Conservation (phyloP, 441 rosid genomes). For the Geranium incanum region DNA sequence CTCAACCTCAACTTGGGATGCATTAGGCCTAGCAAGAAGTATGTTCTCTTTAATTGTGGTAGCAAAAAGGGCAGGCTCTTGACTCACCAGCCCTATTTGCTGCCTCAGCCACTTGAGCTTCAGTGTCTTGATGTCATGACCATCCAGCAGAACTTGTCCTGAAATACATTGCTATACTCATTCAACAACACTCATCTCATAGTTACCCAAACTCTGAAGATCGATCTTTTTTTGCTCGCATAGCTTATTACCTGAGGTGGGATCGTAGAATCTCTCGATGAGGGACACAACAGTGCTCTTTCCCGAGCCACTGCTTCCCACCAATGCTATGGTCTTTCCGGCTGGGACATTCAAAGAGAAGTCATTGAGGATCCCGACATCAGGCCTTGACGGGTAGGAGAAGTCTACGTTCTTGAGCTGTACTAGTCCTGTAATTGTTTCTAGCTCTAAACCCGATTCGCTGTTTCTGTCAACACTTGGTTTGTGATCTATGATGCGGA, state of each 20-base stretch:
- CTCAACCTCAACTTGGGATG: conserved; percentile 70
- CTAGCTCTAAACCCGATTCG: conserved; percentile 63
- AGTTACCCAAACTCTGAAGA: conserved; percentile 33
- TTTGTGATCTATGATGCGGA: conserved; percentile 76
- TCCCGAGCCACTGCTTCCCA: conserved; percentile 98
- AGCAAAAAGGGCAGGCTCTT: conserved; percentile 94
- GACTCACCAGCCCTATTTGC: conserved; percentile 97
- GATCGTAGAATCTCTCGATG: conserved; percentile 95
- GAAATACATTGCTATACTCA: conserved; percentile 11
- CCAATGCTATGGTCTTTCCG: conserved; percentile 95
- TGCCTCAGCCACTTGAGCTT: conserved; percentile 86
- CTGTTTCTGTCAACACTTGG: conserved; percentile 58
- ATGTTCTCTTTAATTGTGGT: conserved; percentile 93
- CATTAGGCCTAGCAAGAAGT: conserved; percentile 85
- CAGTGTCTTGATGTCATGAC: conserved; percentile 70
- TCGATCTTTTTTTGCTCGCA: conserved; percentile 38
- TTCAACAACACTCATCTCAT: neutral
- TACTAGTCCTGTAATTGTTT: conserved; percentile 68
- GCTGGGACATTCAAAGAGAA: conserved; percentile 77
- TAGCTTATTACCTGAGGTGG: conserved; percentile 55
- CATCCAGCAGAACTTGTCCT: conserved; percentile 91
- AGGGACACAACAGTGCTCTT: conserved; percentile 98
- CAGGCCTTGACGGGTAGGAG: conserved; percentile 88
- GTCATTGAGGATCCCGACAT: conserved; percentile 66
- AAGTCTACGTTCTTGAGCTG: conserved; percentile 82